phyloP scores from a whole-genome alignment of 2,329 filamentous ascomycete genomes.

The Pyricularia sp. region DNA sequence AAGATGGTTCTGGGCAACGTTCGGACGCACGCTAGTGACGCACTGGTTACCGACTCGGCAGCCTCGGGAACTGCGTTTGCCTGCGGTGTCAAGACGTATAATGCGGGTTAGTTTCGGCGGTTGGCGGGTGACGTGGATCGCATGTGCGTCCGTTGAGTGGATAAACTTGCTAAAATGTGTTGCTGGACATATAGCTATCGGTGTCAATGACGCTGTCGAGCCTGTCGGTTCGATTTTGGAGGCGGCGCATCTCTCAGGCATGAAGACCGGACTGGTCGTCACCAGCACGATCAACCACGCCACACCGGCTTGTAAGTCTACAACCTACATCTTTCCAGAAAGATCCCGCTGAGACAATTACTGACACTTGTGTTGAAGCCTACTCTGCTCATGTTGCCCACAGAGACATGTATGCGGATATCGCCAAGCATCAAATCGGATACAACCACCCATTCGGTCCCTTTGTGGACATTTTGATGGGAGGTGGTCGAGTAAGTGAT shows the following conservation, averaged over 20 bases:
- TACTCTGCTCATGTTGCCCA: constrained; percentile 24
- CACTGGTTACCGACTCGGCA: constrained; percentile 29
- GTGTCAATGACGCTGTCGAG: constrained; percentile 19
- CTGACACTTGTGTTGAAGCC: constrained; percentile 7
- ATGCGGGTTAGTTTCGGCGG: constrained; percentile 15
- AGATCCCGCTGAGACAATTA: neutral
- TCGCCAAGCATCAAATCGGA: constrained; percentile 29
- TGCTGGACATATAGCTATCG: constrained; percentile 14
- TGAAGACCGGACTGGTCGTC: constrained; percentile 30
- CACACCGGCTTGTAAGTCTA: constrained; percentile 17
- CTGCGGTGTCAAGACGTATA: constrained; percentile 28
- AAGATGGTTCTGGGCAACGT: constrained; percentile 20
- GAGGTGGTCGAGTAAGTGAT: constrained; percentile 20
- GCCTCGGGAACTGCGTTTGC: constrained; percentile 28
- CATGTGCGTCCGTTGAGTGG: neutral
- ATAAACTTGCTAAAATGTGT: neutral
- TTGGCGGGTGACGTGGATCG: neutral
- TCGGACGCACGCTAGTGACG: constrained; percentile 19
- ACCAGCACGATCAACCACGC: constrained; percentile 28
- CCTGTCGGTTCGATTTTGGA: constrained; percentile 29
- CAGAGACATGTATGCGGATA: constrained; percentile 23
- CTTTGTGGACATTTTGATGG: constrained; percentile 27
- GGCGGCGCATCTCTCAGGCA: constrained; percentile 27
- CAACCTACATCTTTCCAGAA: neutral
- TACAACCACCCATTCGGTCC: constrained; percentile 25